Conservation (phyloP, 2,329 filamentous ascomycete species). For the Hypoxylon sp. region DNA sequence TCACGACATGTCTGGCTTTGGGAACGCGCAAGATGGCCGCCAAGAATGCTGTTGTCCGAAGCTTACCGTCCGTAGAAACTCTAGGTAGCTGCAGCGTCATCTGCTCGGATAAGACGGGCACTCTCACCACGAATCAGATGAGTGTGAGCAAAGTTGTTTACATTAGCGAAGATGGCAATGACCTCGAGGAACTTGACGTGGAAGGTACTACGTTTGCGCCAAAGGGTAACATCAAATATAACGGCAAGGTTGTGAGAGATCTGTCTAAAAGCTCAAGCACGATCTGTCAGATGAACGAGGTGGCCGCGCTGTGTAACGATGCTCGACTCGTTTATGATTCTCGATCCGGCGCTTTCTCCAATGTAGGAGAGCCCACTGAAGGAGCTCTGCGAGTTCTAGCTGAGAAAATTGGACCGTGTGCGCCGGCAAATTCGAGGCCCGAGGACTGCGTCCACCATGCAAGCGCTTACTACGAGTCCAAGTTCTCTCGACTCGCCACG, state of each 20-base stretch:
- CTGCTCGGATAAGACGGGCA: constrained; percentile 99
- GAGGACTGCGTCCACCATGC: constrained; percentile 81
- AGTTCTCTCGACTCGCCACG: constrained; percentile 81
- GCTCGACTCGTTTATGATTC: constrained; percentile 85
- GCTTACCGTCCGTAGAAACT: constrained; percentile 95
- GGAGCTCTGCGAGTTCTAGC: constrained; percentile 90
- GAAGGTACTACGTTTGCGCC: constrained; percentile 94
- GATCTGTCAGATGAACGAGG: constrained; percentile 80
- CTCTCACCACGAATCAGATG: constrained; percentile 99
- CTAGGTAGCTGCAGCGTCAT: constrained; percentile 99
- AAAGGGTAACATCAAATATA: constrained; percentile 76
- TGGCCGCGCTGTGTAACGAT: constrained; percentile 88
- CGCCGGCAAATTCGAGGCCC: constrained; percentile 66
- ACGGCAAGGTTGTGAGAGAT: constrained; percentile 77
- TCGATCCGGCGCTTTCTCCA: constrained; percentile 80
- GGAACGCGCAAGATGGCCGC: constrained; percentile 99
- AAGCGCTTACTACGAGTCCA: constrained; percentile 86
- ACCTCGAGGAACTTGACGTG: constrained; percentile 87
- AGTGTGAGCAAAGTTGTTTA: constrained; percentile 95
- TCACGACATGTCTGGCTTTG: constrained; percentile 96
- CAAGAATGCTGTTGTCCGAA: constrained; percentile 97
- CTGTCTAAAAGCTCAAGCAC: constrained; percentile 80
- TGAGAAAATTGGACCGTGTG: constrained; percentile 92
- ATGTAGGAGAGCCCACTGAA: constrained; percentile 94
- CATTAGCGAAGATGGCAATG: constrained; percentile 78